A percentile compares a stretch with the other conserved stretches of the same genome.
phyloP scores from a whole-genome alignment of 2,329 filamentous ascomycete species.

The Ascochyta pisi region DNA sequence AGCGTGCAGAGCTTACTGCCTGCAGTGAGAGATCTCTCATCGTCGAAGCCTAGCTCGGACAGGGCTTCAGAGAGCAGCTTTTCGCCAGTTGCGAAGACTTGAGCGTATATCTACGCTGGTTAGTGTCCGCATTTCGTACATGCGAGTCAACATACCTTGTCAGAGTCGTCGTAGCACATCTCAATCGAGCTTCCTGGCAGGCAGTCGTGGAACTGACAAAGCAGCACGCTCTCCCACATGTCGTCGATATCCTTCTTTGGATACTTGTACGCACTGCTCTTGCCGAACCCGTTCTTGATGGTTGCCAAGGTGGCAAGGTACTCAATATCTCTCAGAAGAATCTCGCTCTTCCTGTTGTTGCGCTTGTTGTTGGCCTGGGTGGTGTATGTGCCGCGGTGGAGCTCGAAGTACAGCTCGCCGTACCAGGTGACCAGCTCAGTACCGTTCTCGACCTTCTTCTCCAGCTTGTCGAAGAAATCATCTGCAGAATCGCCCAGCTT shows the following conservation, averaged over 20 bases:
- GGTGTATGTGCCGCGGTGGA: constrained; percentile 96
- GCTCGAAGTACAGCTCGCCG: constrained; percentile 96
- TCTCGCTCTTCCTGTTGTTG: constrained; percentile 87
- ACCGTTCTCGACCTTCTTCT: constrained; percentile 73
- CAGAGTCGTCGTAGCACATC: constrained; percentile 97
- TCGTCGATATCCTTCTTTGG: constrained; percentile 92
- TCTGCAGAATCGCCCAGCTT: constrained; percentile 91
- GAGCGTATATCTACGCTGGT: constrained; percentile 69
- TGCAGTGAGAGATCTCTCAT: constrained; percentile 51
- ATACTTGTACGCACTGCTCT: constrained; percentile 72
- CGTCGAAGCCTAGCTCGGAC: constrained; percentile 68
- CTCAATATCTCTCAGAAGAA: constrained; percentile 85
- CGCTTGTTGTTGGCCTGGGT: constrained; percentile 97
- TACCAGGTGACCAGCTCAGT: constrained; percentile 92
- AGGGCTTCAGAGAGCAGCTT: constrained; percentile 75
- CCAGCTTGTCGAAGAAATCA: constrained; percentile 87
- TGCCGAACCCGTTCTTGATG: constrained; percentile 64
- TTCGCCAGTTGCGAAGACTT: constrained; percentile 79
- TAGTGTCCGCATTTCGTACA: constrained; percentile 16
- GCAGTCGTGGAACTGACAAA: constrained; percentile 98
- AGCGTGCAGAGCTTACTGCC: constrained; percentile 66
- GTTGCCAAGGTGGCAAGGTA: constrained; percentile 86
- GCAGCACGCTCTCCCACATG: constrained; percentile 91
- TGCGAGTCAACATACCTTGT: constrained; percentile 60
- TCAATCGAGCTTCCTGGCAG: constrained; percentile 93